Base-by-base conservation (phyloP, 257 asterid genomes). In the Nicotiana undulata region DNA sequence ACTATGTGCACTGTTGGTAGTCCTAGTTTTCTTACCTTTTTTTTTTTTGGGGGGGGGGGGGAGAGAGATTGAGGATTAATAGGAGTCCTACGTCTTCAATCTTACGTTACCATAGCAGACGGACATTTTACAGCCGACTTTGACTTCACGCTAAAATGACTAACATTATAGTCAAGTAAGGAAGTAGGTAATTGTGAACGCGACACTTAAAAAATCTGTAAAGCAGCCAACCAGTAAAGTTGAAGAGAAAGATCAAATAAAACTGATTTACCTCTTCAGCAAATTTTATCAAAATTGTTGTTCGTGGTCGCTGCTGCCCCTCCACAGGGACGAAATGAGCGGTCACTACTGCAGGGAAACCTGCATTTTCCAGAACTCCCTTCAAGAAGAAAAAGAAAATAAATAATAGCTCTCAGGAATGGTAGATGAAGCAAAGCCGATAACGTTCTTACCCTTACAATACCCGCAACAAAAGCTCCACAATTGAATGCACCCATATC, bases 401-500 rank as follows among this genome's bases (percentile, higher is more conserved):
- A 75, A 81, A 60, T 81, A 10, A 86, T 76, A 79, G 84, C 82
- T 24, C 11, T 34, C 15, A 4, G 6, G n/a, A 13, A 3, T 12
- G 28, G 29, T 51, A 44, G 63, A 20, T 26, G 37, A 75, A 75
- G 60, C 49, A 17, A 51, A 75, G 22, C 5, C 16, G 13, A 22
- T 52, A 22, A 12, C 15, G 40, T 28, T 75, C 80, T 61, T 88
- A 94, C 98, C 97, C 89, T 89, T 80, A 94, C 98, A 70, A 94
- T 90, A 81, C 97, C 98, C 81, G 98, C 98, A 83, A 90, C 98
- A 89, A 94, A 94, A 75, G 98, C 98, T 83, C 98, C 98, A 13
- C 98, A 94, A 81, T 94, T 94, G 75, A 94, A 94, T 70, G 97
- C 97, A 15, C 98, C 98, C 98, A 95, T 95, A 86, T 95, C 98